Evolutionary conservation across 2,329 filamentous ascomycete species (phyloP).

Genomic region (Emydomyces testavorans): DNA sequence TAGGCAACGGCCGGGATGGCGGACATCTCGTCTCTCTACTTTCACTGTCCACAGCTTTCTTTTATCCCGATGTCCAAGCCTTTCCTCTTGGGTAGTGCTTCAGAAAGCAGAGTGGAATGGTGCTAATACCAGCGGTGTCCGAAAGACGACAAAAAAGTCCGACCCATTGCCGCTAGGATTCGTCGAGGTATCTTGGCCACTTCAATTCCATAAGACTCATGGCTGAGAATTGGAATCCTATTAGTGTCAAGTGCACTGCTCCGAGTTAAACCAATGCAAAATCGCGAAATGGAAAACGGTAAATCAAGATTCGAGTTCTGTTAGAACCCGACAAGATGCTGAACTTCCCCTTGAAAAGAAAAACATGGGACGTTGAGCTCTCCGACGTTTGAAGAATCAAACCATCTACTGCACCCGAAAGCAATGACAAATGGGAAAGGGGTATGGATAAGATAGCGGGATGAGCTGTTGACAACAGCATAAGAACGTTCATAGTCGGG

Average conservation of each 20-base stretch:
- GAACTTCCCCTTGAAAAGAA: neutral
- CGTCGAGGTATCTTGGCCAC: neutral
- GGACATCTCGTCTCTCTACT: neutral
- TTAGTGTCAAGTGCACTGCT: neutral
- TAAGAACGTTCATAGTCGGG: neutral
- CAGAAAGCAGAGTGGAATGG: neutral
- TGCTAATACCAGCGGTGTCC: neutral
- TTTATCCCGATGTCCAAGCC: no score
- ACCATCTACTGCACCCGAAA: neutral
- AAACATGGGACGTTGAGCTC: neutral
- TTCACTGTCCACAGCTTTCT: neutral
- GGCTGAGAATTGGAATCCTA: neutral
- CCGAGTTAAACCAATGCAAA: neutral
- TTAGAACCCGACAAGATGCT: neutral
- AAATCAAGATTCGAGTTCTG: slow-evolving; percentile 5
- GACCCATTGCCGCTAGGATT: neutral
- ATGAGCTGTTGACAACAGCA: no score
- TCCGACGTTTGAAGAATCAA: neutral
- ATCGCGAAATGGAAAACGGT: neutral
- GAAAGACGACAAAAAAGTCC: neutral
- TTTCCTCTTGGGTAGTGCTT: neutral
- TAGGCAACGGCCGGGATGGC: neutral
- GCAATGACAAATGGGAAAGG: neutral
- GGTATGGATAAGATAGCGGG: no score
- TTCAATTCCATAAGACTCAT: neutral